phyloP scores from a whole-genome alignment of 2,329 filamentous ascomycete species.

The Xylariaceae sp. region DNA sequence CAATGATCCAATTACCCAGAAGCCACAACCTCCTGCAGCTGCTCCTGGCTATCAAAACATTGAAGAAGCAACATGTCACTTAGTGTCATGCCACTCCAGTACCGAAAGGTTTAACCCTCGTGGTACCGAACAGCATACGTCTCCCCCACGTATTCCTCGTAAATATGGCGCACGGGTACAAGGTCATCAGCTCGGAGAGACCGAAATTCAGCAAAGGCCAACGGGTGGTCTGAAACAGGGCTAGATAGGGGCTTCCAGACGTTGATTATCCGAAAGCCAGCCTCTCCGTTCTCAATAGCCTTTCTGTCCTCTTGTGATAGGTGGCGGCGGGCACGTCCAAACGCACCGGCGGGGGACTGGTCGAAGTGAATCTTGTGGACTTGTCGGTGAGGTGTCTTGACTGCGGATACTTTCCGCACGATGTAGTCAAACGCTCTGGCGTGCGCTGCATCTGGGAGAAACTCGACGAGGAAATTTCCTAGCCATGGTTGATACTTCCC shows the following conservation, averaged over 20 bases:
- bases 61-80: conserved; percentile 8
- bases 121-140: conserved; percentile 2
- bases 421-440: conserved; percentile 4
- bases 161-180: conserved; percentile 5
- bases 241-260: conserved; percentile 13
- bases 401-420: not conserved
- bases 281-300: conserved; percentile 6
- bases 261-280: conserved; percentile 15
- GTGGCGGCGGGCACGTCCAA: conserved; percentile 4
- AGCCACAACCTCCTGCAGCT: not conserved
- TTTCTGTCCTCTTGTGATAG: not conserved
- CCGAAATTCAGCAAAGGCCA: conserved; percentile 5
- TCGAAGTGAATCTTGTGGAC: conserved; percentile 16
- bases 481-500: conserved; percentile 10
- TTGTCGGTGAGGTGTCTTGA: conserved; percentile 3
- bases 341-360: conserved; percentile 6
- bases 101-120: conserved; percentile 7
- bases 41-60: conserved; percentile 9
- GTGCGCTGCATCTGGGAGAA: not conserved
- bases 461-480: not conserved
- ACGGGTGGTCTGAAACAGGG: not conserved
- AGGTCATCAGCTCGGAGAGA: conserved; percentile 5
- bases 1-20: not conserved
- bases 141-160: conserved; percentile 7
- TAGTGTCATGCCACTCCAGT: conserved; percentile 13